These are phyloP conservation scores for Clathrus columnatus DNA, from an alignment of 768 basidiomycete species.

Conservation along the genomic window DNA sequence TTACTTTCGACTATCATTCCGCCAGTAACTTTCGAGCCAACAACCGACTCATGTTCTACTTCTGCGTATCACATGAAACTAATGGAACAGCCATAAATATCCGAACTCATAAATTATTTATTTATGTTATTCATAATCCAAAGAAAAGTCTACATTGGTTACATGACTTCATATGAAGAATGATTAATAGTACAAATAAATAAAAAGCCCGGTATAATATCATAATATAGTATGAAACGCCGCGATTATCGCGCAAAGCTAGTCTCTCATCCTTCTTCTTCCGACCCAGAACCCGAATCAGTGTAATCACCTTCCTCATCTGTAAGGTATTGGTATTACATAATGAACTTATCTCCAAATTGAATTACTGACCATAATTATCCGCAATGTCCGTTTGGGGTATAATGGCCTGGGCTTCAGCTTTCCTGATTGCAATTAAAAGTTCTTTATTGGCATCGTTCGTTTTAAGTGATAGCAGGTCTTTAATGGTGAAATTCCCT, in stretches of 20 bases:
- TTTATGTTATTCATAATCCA: too few relatives aligned
- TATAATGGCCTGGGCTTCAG: constrained; percentile 43
- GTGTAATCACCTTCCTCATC: constrained; percentile 18
- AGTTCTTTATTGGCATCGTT: constrained; percentile 40
- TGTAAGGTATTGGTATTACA: constrained; percentile 12
- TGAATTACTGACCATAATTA: constrained; percentile 29
- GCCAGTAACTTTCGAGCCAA: too few relatives aligned
- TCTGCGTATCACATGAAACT: not conserved
- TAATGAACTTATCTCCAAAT: not conserved
- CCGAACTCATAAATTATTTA: too few relatives aligned
- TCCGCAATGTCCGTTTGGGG: constrained; percentile 54
- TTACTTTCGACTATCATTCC: not conserved
- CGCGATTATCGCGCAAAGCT: too few relatives aligned
- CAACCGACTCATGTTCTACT: not conserved
- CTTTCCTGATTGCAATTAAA: constrained; percentile 41
- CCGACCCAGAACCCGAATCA: constrained; percentile 27
- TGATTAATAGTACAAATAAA: too few relatives aligned
- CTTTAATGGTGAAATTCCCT: constrained; percentile 46
- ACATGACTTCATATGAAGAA: too few relatives aligned
- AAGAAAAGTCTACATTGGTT: too few relatives aligned
- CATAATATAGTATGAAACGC: too few relatives aligned
- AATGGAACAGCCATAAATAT: too few relatives aligned
- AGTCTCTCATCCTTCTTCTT: constrained; percentile 20
- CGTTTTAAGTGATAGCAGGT: constrained; percentile 36
- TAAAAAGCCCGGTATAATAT: too few relatives aligned